Evolutionary conservation across 2,329 filamentous ascomycete genomes (phyloP).

Genomic region (Ophiostoma montium): DNA sequence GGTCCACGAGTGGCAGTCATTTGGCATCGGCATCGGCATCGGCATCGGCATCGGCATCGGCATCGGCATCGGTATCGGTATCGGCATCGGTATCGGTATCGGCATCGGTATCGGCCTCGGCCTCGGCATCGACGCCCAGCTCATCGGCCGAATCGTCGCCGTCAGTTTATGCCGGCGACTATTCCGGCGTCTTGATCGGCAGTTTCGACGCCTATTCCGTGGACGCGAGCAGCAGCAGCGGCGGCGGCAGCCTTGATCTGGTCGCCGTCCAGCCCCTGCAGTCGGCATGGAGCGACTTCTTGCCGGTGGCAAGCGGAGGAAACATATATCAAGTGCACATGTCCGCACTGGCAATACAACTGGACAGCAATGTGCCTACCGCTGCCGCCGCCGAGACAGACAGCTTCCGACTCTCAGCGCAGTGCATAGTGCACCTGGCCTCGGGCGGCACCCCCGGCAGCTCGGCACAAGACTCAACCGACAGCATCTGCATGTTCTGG

Average conservation of each 20-base stretch:
- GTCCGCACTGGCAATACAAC: slow-evolving; percentile 29
- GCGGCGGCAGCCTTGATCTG: slow-evolving; percentile 14
- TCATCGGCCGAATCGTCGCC: slow-evolving; percentile 3
- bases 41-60: background rate
- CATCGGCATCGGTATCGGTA: background rate
- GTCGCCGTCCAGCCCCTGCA: slow-evolving; percentile 26
- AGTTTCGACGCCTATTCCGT: no score
- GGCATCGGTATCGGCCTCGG: no score
- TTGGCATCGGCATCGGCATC: slow-evolving; percentile 11
- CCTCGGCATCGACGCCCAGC: background rate
- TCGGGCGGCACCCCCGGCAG: slow-evolving; percentile 18
- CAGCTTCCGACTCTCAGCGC: slow-evolving; percentile 28
- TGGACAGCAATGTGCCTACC: slow-evolving; percentile 22
- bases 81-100: background rate
- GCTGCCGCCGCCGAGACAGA: slow-evolving; percentile 16
- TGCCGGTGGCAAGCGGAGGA: slow-evolving; percentile 26
- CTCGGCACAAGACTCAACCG: slow-evolving; percentile 17
- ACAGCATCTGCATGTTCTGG: slow-evolving; percentile 35
- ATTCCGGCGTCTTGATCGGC: no score
- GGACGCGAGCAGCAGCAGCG: no score
- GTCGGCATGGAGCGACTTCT: slow-evolving; percentile 36
- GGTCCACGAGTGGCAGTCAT: background rate
- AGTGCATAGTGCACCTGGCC: slow-evolving; percentile 30
- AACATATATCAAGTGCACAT: slow-evolving; percentile 27
- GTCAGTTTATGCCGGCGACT: background rate